phyloP scores from a whole-genome alignment of 1,284 basidiomycete genomes.

The Trichosporon faecale region DNA sequence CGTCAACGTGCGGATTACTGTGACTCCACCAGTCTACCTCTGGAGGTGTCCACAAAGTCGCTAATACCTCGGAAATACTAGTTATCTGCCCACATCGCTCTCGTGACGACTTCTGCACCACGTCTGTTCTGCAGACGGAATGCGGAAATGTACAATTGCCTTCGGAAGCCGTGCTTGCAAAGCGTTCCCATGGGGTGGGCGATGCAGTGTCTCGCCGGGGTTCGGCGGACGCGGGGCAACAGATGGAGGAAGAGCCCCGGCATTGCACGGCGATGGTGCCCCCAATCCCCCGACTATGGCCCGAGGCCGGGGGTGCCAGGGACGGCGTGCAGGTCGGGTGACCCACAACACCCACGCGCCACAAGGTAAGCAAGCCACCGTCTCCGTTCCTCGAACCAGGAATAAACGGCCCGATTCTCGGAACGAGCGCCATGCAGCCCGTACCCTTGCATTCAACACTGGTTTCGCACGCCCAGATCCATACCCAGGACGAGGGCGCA shows the following conservation, averaged over 20 bases:
- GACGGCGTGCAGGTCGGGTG: neutral
- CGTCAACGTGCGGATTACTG: neutral
- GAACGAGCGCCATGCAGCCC: neutral
- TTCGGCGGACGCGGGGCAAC: neutral
- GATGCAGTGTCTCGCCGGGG: neutral
- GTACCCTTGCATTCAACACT: neutral
- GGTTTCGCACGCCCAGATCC: neutral
- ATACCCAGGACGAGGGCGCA: neutral
- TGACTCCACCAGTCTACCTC: neutral
- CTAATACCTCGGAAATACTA: neutral
- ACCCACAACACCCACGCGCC: neutral
- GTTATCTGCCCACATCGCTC: neutral
- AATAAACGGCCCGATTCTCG: constrained; percentile 7
- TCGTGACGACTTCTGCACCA: neutral
- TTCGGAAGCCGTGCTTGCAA: neutral
- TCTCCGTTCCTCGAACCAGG: neutral
- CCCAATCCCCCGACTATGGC: neutral
- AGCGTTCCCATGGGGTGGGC: neutral
- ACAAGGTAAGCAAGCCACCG: neutral
- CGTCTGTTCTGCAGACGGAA: neutral
- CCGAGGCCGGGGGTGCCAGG: neutral
- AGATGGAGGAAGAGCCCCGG: neutral
- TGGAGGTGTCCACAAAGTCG: neutral
- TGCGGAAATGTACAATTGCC: neutral
- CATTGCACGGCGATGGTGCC: neutral